These are phyloP conservation scores for Microcera coccophila DNA, from an alignment of 2,329 filamentous ascomycete genomes.

Conservation along the genomic window DNA sequence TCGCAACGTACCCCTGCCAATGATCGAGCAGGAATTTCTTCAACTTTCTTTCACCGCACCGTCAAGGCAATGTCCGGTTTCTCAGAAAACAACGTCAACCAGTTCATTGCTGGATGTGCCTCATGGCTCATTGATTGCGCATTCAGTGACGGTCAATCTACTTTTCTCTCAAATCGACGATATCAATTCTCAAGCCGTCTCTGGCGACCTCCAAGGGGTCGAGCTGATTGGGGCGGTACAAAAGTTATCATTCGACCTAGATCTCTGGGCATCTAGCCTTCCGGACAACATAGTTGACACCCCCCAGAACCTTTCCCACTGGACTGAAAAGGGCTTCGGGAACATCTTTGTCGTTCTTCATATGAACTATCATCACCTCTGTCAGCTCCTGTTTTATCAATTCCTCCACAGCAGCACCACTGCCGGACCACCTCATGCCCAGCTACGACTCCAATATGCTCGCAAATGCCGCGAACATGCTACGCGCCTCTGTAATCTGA, in stretches of 20 bases:
- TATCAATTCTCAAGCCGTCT: conserved; percentile 9
- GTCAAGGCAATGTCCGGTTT: not conserved
- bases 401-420: conserved; percentile 33
- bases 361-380: conserved; percentile 45
- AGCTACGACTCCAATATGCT: conserved; percentile 25
- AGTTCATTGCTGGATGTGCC: no score
- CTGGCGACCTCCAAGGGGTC: conserved; percentile 10
- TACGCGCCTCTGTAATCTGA: conserved; percentile 36
- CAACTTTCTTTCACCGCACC: not conserved
- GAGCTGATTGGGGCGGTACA: conserved; percentile 32
- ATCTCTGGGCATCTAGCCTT: conserved; percentile 19
- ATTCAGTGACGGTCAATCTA: conserved; percentile 27
- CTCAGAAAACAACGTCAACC: no score
- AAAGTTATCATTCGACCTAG: conserved; percentile 30
- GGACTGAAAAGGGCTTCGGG: conserved; percentile 37
- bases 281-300: conserved; percentile 36
- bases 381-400: conserved; percentile 45
- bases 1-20: conserved; percentile 31
- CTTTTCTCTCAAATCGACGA: conserved; percentile 40
- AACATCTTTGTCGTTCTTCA: conserved; percentile 43
- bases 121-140: conserved; percentile 1
- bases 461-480: conserved; percentile 40
- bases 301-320: conserved; percentile 35
- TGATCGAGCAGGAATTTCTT: conserved; percentile 27
- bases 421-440: conserved; percentile 22